phyloP scores from a whole-genome alignment of 306 rosid genomes.

The Astragalus membranaceus region DNA sequence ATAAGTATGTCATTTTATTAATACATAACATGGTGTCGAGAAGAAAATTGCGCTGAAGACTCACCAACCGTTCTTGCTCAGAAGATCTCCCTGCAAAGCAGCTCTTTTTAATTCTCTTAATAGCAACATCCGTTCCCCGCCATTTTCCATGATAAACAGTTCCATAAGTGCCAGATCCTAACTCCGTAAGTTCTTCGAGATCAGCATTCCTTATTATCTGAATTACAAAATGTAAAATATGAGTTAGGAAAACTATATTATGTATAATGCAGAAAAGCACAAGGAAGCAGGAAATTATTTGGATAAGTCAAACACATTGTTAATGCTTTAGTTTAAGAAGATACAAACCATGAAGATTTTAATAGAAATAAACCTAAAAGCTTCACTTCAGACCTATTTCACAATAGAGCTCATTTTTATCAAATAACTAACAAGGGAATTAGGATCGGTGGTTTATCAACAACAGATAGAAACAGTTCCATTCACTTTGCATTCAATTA shows the following conservation, averaged over 20 bases:
- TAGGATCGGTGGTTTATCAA: too few relatives aligned
- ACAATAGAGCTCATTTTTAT: not conserved
- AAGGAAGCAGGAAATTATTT: not conserved
- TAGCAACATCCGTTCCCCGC: constrained; percentile 96
- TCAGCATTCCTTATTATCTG: constrained; percentile 76
- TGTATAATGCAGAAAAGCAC: constrained; percentile 1
- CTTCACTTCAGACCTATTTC: not conserved
- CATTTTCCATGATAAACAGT: constrained; percentile 96
- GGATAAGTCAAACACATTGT: not conserved
- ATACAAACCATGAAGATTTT: not conserved
- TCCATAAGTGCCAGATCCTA: constrained; percentile 95
- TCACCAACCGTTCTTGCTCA: constrained; percentile 84
- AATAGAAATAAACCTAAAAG: not conserved
- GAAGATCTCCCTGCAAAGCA: constrained; percentile 78
- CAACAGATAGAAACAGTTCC: not conserved
- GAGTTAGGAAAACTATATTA: not conserved
- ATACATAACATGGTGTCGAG: not conserved
- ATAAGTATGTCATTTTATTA: constrained; percentile 1
- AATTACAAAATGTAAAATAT: constrained; percentile 1
- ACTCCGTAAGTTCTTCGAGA: constrained; percentile 81
- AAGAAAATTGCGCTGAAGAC: constrained; percentile 27
- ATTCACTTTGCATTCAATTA: not conserved
- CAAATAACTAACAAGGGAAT: too few relatives aligned
- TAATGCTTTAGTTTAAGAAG: too few relatives aligned
- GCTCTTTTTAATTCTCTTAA: constrained; percentile 85